Evolutionary conservation across 2,329 filamentous ascomycete genomes (phyloP).

Genomic region (Claviceps citrina): DNA sequence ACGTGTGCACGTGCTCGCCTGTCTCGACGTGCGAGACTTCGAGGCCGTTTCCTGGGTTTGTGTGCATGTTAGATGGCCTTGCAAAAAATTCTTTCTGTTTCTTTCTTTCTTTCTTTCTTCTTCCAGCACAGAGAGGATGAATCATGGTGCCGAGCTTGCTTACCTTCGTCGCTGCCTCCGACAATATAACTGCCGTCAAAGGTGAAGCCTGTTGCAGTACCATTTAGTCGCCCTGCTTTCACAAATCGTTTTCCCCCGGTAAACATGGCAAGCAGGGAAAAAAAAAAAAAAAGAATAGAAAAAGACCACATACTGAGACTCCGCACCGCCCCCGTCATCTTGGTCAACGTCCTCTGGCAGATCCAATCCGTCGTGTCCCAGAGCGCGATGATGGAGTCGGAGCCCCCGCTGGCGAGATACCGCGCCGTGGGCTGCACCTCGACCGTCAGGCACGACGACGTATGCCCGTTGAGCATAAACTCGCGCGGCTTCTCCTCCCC

Average conservation of each 20-base stretch:
- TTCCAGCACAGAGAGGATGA: too few relatives aligned
- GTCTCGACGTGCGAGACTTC: conserved; percentile 59
- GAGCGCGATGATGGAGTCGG: conserved; percentile 58
- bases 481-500: conserved; percentile 22
- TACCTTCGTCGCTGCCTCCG: conserved; percentile 59
- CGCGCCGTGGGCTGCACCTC: conserved; percentile 56
- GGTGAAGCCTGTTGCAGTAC: conserved; percentile 60
- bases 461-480: conserved; percentile 56
- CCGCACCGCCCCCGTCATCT: conserved; percentile 53
- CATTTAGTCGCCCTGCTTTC: too few relatives aligned
- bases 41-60: conserved; percentile 43
- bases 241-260: too few relatives aligned
- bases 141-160: too few relatives aligned
- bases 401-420: conserved; percentile 59
- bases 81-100: too few relatives aligned
- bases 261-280: background rate
- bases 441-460: conserved; percentile 52
- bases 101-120: too few relatives aligned
- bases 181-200: conserved; percentile 65
- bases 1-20: conserved; percentile 55
- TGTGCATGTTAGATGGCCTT: too few relatives aligned
- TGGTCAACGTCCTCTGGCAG: conserved; percentile 54
- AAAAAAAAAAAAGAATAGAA: background rate
- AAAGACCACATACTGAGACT: conserved; percentile 40
- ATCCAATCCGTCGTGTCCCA: conserved; percentile 71